These are phyloP conservation scores for Lentinula raphanica DNA, from an alignment of 768 basidiomycete species.

Conservation along the genomic window DNA sequence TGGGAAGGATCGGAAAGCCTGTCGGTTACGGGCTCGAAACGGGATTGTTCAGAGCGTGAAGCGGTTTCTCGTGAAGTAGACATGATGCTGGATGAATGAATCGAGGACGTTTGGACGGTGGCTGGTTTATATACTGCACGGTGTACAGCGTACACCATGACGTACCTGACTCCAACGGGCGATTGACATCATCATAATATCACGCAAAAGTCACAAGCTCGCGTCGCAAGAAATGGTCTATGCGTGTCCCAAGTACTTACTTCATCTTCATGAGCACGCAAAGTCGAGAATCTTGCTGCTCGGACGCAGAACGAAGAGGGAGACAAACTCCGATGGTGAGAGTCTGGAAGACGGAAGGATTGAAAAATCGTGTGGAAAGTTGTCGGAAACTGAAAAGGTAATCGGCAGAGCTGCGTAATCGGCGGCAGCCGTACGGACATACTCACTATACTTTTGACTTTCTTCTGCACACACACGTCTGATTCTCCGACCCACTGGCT, in stretches of 20 bases:
- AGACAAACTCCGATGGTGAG: no score
- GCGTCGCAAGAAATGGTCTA: not conserved
- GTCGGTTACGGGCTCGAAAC: not conserved
- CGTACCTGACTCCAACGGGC: not conserved
- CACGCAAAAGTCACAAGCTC: not conserved
- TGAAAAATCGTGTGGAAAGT: no score
- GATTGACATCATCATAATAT: not conserved
- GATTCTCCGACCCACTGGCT: not conserved
- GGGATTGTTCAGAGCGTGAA: not conserved
- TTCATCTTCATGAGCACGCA: no score
- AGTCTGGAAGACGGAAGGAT: no score
- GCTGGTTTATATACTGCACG: no score
- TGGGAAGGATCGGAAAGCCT: not conserved
- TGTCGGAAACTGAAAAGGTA: not conserved
- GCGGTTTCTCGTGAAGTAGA: not conserved
- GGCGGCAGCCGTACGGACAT: not conserved
- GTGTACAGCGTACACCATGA: not conserved
- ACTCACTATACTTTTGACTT: not conserved
- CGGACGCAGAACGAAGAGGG: no score
- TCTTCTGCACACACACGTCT: not conserved
- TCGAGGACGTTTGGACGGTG: not conserved
- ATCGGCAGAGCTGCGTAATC: not conserved
- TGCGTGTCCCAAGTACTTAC: no score
- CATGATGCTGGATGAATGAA: not conserved
- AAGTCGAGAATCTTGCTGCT: no score